phyloP scores from a whole-genome alignment of 768 basidiomycete genomes.

The Floccularia luteovirens region DNA sequence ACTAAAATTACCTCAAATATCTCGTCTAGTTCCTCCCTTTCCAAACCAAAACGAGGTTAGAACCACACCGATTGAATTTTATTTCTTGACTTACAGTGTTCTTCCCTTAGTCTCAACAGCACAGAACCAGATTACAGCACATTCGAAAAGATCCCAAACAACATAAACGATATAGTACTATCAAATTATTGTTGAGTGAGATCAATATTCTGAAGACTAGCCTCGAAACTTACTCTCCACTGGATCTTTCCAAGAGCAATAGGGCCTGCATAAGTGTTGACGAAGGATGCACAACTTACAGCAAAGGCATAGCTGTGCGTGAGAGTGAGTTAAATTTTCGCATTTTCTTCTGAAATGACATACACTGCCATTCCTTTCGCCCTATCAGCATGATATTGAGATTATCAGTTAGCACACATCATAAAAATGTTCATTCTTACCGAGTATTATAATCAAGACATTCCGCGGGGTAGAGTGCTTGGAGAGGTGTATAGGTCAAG shows the following conservation, averaged over 20 bases:
- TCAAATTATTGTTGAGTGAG: neutral
- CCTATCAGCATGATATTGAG: constrained; percentile 12
- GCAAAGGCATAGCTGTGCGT: constrained; percentile 28
- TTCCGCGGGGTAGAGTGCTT: constrained; percentile 50
- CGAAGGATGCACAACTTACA: constrained; percentile 35
- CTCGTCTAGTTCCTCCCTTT: constrained; percentile 33
- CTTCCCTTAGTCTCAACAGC: constrained; percentile 35
- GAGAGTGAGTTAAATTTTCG: neutral
- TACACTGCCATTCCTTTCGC: constrained; percentile 58
- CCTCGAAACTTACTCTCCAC: constrained; percentile 22
- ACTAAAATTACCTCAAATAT: constrained; percentile 24
- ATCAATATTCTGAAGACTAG: neutral
- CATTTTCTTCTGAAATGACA: too few species aligned
- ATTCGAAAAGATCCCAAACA: constrained; percentile 32
- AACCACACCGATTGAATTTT: neutral
- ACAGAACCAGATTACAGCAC: constrained; percentile 25
- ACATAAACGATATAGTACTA: constrained; percentile 32
- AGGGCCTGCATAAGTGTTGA: constrained; percentile 43
- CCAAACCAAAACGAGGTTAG: neutral
- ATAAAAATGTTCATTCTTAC: constrained; percentile 11
- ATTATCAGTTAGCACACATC: neutral
- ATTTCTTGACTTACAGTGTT: constrained; percentile 23
- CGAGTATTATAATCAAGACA: constrained; percentile 46
- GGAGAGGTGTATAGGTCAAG: constrained; percentile 51
- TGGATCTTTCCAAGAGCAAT: constrained; percentile 25